A percentile compares a stretch with the other conserved stretches of the same genome.
phyloP scores from a whole-genome alignment of 106 monocot species.

The Gastrodia elata region DNA sequence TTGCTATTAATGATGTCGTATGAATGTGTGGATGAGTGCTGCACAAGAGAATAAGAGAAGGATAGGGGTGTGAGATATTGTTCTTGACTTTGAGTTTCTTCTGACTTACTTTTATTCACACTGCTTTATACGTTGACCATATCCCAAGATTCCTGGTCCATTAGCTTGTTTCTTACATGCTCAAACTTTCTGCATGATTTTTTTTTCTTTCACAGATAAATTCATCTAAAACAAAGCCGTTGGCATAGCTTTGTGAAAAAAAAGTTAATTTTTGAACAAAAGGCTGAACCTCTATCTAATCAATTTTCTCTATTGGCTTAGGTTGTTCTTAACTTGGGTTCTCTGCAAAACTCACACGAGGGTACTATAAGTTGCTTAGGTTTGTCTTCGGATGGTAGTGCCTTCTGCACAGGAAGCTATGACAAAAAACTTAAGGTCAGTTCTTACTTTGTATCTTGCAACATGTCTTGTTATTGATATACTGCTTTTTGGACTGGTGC shows the following conservation, averaged over 20 bases:
- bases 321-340: constrained; percentile 81
- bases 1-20: too few relatives aligned
- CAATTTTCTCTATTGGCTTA: constrained; percentile 3
- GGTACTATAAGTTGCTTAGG: constrained; percentile 83
- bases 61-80: too few relatives aligned
- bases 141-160: background rate
- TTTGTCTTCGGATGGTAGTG: constrained; percentile 91
- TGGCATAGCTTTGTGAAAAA: background rate
- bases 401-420: constrained; percentile 96
- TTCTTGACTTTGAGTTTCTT: background rate
- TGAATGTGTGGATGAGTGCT: too few relatives aligned
- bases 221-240: background rate
- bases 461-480: background rate
- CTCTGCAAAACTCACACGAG: constrained; percentile 80
- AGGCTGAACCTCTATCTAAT: background rate
- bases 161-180: background rate
- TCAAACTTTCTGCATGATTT: background rate
- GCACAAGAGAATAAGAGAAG: too few relatives aligned
- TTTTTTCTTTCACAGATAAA: background rate
- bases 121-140: background rate
- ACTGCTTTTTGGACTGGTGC: background rate
- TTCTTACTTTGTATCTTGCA: constrained; percentile 6
- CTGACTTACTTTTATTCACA: background rate
- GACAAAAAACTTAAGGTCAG: constrained; percentile 90
- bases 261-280: background rate